Evolutionary conservation across 139 green algal species (phyloP), one percentile per base, ranked within the genome.

Genomic region (Tetradesmus lagerheimii): DNA sequence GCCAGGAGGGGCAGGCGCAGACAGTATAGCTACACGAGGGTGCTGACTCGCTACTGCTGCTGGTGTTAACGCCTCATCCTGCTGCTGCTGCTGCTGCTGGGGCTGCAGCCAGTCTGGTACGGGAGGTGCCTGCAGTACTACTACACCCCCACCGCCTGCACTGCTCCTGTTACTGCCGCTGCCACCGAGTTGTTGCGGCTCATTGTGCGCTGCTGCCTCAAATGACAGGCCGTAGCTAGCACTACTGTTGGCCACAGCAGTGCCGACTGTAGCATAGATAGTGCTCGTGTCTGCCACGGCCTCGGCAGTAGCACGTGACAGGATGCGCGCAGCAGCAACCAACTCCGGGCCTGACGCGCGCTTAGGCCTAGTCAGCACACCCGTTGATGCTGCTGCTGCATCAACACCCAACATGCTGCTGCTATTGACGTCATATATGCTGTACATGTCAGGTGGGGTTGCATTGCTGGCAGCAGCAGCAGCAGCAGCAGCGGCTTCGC

Each of bases 41-140:
- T 31, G 57, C 23, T 62, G 47, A 16, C 20, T 14, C 16, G 15
- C 53, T 66, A 23, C 14, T 29, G 53, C 53, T 66, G 15, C 43
- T 50, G 47, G 2, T 31, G 57, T 23, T 31, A 23, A 71, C 57
- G 20, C 23, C 57, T 31, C 57, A 57, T 50, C 71, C 29, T 37
- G 71, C 31, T 79, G 71, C 71, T 79, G 31, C 12, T 79, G 31
- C 31, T 79, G 31, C 71, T 79, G 31, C 71, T 79, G 71, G 14
- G n/a, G 71, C 71, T 79, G 71, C 71, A 88, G n/a, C 83, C 83
- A 88, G 4, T 15, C 16, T n/a, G 83, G 83, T 8, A 50, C 37
- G 15, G 83, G 83, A 0, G 83, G 83, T 18, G 83, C 83, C 64
- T 80, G n/a, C 64, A 88, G 29, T 6, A 88, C 83, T 2, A 88